Base-by-base conservation (phyloP, 768 basidiomycete species). In the Pleurotus sapidus region DNA sequence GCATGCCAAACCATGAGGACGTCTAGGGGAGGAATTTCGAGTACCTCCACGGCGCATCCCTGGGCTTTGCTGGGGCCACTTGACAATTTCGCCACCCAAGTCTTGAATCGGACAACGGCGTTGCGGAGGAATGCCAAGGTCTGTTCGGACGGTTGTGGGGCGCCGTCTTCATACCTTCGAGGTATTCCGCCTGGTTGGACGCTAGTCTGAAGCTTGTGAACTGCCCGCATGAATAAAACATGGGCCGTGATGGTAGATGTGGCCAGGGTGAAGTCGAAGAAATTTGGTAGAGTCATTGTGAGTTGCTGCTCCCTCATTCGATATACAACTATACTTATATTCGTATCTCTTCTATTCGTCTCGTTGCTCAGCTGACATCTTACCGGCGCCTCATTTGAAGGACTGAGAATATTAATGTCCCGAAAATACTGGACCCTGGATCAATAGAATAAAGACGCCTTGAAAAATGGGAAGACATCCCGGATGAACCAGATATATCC, bases 1-100 rank as follows among this genome's bases (percentile, higher is more conserved):
- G 60, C 59, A 46, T 61, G 60, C 58, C 60, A 61, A 11, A 61
- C 60, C 60, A 61, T 61, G 0, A 60, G 11, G 5, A 61, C 59
- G 43, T 61, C 60, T 5, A 57, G n/a, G 18, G 60, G 60, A 5
- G 60, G 60, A 2, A 61, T 23, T 45, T 18, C 42, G 6, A 45
- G 20, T 23, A 14, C n/a, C 5, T 15, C 15, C 7, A 45, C 42
- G 20, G 20, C 3, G 20, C 4, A 5, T 23, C 20, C 42, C 3
- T 15, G 42, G 20, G 42, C 42, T 7, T 12, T 45, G n/a, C 5
- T n/a, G 42, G 5, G 42, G 14, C n/a, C 20, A 17, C 11, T 17
- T 45, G n/a, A 14, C 42, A 18, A 23, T 5, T 14, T 11, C n/a
- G 15, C 11, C 11, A 17, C 42, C 42, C 42, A 45, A 23, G 42